Evolutionary conservation across 768 basidiomycete genomes (phyloP).

Genomic region (Lentinula sp.): DNA sequence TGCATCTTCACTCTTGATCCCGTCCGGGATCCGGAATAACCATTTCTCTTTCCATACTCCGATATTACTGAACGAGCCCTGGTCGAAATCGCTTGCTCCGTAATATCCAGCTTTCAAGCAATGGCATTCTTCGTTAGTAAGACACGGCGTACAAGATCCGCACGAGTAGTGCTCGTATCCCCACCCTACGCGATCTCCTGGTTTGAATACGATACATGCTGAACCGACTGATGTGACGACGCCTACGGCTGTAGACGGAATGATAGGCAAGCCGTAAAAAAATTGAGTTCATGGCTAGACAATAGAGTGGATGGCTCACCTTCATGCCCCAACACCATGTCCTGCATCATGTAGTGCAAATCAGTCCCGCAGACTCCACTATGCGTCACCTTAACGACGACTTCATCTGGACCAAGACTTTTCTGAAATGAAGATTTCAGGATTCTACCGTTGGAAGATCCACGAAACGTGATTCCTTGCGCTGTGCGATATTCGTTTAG

Average conservation of each 20-base stretch:
- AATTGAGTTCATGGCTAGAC: not conserved
- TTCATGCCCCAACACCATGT: conserved; percentile 31
- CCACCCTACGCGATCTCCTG: conserved; percentile 29
- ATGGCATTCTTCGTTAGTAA: conserved; percentile 24
- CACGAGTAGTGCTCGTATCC: conserved; percentile 26
- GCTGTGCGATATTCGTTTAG: not conserved
- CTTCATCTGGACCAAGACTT: conserved; percentile 2
- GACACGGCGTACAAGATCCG: conserved; percentile 22
- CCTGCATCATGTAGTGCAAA: conserved; percentile 19
- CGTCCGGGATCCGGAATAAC: conserved; percentile 24
- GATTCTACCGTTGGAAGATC: not conserved
- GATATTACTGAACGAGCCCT: conserved; percentile 26
- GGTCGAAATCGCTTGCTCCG: conserved; percentile 17
- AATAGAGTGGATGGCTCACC: conserved; percentile 10
- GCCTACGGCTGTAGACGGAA: conserved; percentile 14
- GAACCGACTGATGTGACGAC: conserved; percentile 22
- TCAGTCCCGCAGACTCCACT: conserved; percentile 30
- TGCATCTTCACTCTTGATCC: conserved; percentile 18
- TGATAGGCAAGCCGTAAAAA: not conserved
- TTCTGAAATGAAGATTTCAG: not conserved
- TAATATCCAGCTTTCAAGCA: conserved; percentile 10
- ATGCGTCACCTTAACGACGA: conserved; percentile 2
- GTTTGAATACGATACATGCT: not conserved
- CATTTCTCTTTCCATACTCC: conserved; percentile 24
- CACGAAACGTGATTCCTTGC: not conserved